A percentile compares a stretch with the other conserved stretches of the same genome.
Conservation (phyloP, 2,329 filamentous ascomycete species). For the Sclerotinia spermophila region DNA sequence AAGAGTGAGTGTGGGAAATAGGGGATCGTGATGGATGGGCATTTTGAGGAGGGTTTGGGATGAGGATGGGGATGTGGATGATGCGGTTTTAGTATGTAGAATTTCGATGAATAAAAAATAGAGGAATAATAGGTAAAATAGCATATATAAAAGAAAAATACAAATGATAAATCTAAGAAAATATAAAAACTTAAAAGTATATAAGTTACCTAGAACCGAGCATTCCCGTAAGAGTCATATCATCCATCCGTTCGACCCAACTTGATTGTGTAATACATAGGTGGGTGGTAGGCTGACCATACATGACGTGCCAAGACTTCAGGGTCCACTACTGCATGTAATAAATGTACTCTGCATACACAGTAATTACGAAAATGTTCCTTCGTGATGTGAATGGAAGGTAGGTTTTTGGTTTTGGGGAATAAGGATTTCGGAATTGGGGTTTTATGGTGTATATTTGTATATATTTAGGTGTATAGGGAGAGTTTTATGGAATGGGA, state of each 20-base stretch:
- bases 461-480: too few relatives aligned
- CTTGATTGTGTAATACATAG: background rate
- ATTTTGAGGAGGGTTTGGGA: background rate
- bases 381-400: background rate
- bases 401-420: background rate
- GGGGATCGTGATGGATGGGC: background rate
- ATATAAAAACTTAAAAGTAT: background rate
- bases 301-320: constrained; percentile 2
- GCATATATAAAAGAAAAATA: background rate
- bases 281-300: background rate
- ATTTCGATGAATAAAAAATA: background rate
- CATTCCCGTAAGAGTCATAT: background rate
- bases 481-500: too few relatives aligned
- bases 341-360: too few relatives aligned
- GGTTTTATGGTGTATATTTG: too few relatives aligned
- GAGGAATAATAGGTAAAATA: too few relatives aligned
- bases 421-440: too few relatives aligned
- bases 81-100: background rate
- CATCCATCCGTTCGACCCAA: too few relatives aligned
- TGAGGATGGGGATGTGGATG: background rate
- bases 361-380: too few relatives aligned
- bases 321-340: constrained; percentile 1
- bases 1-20: background rate
- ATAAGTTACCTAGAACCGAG: too few relatives aligned
- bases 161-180: background rate